Conservation (phyloP, 352 stramenopile genomes). For the Blastocystis sp. region DNA sequence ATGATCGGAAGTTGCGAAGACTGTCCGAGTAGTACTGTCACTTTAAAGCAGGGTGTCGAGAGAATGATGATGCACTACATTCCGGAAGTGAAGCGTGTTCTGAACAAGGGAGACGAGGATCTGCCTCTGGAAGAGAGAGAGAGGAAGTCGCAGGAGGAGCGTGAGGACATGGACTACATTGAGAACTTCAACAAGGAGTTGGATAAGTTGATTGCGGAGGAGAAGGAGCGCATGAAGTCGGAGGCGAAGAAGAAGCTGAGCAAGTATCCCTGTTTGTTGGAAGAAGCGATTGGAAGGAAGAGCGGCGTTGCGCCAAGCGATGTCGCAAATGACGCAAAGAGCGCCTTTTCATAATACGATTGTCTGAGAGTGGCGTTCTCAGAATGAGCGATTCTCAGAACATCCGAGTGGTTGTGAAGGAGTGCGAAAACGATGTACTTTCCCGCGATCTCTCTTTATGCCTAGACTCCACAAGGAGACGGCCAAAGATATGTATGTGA, state of each 20-base stretch:
- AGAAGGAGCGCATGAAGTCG: conserved; percentile 29
- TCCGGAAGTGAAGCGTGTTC: conserved; percentile 77
- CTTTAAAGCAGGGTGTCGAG: conserved; percentile 95
- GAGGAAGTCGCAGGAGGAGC: conserved; percentile 9
- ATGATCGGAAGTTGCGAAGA: conserved; percentile 83
- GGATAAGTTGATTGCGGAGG: conserved; percentile 32
- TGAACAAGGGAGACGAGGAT: conserved; percentile 41
- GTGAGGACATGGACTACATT: conserved; percentile 40
- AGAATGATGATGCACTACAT: conserved; percentile 99
- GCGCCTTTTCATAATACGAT: no score
- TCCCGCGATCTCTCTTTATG: no score
- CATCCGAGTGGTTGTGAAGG: background rate
- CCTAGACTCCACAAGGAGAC: background rate
- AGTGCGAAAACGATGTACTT: no score
- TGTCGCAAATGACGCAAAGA: background rate
- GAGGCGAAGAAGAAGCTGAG: conserved; percentile 29
- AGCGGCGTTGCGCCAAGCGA: no score
- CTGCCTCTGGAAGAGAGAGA: conserved; percentile 21
- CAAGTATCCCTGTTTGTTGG: background rate
- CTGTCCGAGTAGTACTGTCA: conserved; percentile 89
- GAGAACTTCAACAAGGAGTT: conserved; percentile 50
- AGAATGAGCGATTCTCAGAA: background rate
- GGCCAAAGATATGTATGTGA: background rate
- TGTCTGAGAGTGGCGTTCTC: no score
- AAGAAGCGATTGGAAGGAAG: no score